Evolutionary conservation across 495 filamentous ascomycete species (phyloP).

Genomic region (Umbilicaria muhlenbergii): DNA sequence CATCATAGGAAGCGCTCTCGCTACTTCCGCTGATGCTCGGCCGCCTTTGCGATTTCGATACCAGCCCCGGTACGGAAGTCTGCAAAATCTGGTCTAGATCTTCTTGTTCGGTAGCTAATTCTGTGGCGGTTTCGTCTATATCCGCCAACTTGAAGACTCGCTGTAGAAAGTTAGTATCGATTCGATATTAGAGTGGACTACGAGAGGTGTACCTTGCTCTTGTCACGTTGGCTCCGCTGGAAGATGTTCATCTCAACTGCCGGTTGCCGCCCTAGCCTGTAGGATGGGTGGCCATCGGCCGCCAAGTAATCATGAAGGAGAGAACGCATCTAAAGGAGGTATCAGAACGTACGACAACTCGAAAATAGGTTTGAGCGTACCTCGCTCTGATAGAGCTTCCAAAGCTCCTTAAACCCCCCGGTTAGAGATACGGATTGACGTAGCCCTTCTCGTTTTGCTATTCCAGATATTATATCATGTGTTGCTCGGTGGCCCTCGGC

Average conservation of each 20-base stretch:
- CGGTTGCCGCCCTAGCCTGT: conserved; percentile 30
- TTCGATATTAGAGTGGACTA: neutral
- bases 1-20: conserved; percentile 24
- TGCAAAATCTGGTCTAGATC: conserved; percentile 82
- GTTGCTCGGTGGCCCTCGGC: conserved; percentile 89
- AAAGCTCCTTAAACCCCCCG: conserved; percentile 79
- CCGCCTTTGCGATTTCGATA: conserved; percentile 54
- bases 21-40: conserved; percentile 17
- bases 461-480: conserved; percentile 73
- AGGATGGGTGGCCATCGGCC: conserved; percentile 60
- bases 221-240: conserved; percentile 48
- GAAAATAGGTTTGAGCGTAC: conserved; percentile 19
- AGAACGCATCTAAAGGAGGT: conserved; percentile 60
- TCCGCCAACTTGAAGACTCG: conserved; percentile 84
- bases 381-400: conserved; percentile 79
- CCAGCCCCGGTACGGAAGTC: conserved; percentile 80
- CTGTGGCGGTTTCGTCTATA: conserved; percentile 56
- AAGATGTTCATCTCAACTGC: conserved; percentile 38
- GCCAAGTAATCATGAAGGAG: conserved; percentile 93
- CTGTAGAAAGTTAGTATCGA: conserved; percentile 20
- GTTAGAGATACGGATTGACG: conserved; percentile 38
- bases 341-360: conserved; percentile 12
- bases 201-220: conserved; percentile 33
- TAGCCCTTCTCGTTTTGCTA: conserved; percentile 60
- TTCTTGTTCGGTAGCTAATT: conserved; percentile 67